Conservation (phyloP, 2,329 filamentous ascomycete species). For the Clonostachys solani region DNA sequence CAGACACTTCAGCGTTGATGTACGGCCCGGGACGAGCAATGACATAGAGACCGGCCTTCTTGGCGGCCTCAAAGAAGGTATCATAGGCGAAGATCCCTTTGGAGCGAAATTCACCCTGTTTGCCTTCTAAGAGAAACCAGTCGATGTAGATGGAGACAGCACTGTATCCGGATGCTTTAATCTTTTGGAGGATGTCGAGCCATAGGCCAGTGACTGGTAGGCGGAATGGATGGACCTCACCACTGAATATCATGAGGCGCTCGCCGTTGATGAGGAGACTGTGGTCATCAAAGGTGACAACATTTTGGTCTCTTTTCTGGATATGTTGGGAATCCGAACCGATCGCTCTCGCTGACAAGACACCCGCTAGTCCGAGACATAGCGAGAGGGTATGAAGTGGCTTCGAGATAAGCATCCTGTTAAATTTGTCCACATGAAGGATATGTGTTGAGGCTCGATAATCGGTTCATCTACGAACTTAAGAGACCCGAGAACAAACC, state of each 20-base stretch:
- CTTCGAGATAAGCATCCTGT: conserved; percentile 5
- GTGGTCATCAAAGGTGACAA: conserved; percentile 67
- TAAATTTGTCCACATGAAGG: neutral
- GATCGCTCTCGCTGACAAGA: neutral
- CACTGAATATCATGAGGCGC: conserved; percentile 67
- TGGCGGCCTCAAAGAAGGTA: conserved; percentile 73
- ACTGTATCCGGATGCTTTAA: conserved; percentile 77
- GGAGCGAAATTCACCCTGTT: conserved; percentile 63
- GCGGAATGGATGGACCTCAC: conserved; percentile 67
- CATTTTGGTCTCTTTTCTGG: conserved; percentile 8
- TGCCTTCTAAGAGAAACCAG: conserved; percentile 75
- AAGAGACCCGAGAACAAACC: no score
- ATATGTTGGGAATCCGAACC: neutral
- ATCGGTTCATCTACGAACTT: no score
- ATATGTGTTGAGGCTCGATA: no score
- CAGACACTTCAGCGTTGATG: conserved; percentile 73
- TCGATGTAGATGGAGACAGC: conserved; percentile 75
- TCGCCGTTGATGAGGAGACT: conserved; percentile 68
- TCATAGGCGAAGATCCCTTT: conserved; percentile 70
- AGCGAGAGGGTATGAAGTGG: conserved; percentile 3
- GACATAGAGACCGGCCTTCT: conserved; percentile 70
- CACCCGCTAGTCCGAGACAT: conserved; percentile 2
- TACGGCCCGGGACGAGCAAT: conserved; percentile 70
- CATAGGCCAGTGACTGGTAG: conserved; percentile 43
- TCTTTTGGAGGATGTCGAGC: conserved; percentile 76